Conservation (phyloP, 768 basidiomycete genomes). For the Trametes coccinea region DNA sequence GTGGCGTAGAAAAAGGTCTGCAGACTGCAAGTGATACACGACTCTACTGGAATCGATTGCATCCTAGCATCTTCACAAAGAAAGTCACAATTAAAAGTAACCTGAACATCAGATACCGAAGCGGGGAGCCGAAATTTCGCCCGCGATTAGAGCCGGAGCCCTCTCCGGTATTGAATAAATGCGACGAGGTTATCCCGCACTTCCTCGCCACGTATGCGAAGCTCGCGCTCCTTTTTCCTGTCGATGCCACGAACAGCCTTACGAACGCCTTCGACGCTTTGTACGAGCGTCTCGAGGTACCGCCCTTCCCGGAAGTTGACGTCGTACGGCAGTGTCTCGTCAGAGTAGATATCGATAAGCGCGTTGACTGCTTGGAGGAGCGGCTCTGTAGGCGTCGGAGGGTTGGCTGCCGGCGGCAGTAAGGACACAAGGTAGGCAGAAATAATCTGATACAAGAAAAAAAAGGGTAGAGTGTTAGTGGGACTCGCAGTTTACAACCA, state of each 20-base stretch:
- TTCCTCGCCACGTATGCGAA: constrained; percentile 71
- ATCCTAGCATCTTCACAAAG: constrained; percentile 1
- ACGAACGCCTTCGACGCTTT: constrained; percentile 62
- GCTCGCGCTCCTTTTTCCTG: constrained; percentile 62
- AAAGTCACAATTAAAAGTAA: constrained; percentile 9
- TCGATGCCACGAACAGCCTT: constrained; percentile 67
- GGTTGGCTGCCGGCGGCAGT: constrained; percentile 47
- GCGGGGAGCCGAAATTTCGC: neutral
- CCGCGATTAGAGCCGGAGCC: constrained; percentile 43
- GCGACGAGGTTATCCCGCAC: constrained; percentile 73
- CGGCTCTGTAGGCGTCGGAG: constrained; percentile 59
- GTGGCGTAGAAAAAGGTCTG: neutral
- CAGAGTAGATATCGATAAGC: constrained; percentile 91
- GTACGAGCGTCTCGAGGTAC: constrained; percentile 55
- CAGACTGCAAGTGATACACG: neutral
- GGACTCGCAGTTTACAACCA: neutral
- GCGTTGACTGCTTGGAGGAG: constrained; percentile 79
- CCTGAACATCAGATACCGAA: constrained; percentile 9
- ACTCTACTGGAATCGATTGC: neutral
- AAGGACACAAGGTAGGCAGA: constrained; percentile 66
- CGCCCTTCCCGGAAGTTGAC: constrained; percentile 69
- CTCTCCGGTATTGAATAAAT: constrained; percentile 72
- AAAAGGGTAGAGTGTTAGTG: neutral
- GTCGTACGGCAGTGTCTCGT: constrained; percentile 81
- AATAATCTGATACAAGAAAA: constrained; percentile 47